Evolutionary conservation across 345 rosid genomes (phyloP), one percentile per base, ranked within the genome.

Genomic region (Gossypium turneri): DNA sequence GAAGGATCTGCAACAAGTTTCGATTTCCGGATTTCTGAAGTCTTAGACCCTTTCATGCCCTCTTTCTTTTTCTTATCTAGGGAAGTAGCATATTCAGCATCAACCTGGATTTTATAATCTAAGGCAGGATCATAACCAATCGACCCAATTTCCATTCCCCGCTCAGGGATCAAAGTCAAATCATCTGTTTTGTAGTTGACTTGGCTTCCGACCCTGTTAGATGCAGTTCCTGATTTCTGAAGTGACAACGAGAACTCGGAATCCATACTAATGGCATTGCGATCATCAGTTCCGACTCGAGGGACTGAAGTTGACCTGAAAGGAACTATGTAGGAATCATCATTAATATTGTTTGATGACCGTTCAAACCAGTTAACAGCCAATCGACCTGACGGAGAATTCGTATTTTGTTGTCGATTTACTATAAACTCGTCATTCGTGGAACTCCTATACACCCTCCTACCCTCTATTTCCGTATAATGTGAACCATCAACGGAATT

Each of bases 271-370:
- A 92, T 75, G 61, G 85, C 86, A 78, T 80, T 87, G 72, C 89
- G 82, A 20, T 79, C 85, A 51, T 67, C 81, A 27, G 79, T 66
- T 80, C 83, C 88, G 76, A 69, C 75, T 83, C 81, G 85, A 83
- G 84, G 84, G 27, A 22, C 70, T 6, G 81, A 78, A 20, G 67
- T 50, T 78, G 92, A 85, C 73, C 91, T 82, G 60, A 80, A 74
- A 5, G 93, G 79, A 80, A 91, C 91, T n/a, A 95, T 84, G 79
- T 88, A 89, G 82, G 97, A 93, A 82, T 89, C 97, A 82, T 89
- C 96, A 78, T 82, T 79, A 80, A 85, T 83, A 82, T 82, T 83
- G 53, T 77, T 52, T 7, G 82, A 82, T 76, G 82, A 79, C 75
- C 66, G 78, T 77, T 86, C 93, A 78, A 82, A 86, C 75, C 85